Conservation (phyloP, 1,139 yeast genomes). For the Yamadazyma siamensis region DNA sequence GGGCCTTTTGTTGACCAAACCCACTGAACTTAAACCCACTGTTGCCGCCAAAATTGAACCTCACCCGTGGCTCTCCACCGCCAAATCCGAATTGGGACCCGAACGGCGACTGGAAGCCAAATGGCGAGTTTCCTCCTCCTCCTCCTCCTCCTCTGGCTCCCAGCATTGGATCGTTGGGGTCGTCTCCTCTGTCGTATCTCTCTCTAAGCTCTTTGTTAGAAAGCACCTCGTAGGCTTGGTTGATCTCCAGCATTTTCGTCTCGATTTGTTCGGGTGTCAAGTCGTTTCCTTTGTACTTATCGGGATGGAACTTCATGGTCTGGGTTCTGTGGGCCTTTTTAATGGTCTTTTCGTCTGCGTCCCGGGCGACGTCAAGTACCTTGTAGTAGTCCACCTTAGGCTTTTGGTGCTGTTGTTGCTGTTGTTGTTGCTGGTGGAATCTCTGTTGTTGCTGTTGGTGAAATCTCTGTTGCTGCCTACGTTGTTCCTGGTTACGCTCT, state of each 20-base stretch:
- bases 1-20: constrained; percentile 17
- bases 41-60: constrained; percentile 11
- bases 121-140: constrained; percentile 31
- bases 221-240: constrained; percentile 87
- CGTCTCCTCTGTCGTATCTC: constrained; percentile 67
- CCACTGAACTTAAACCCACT: constrained; percentile 19
- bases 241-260: constrained; percentile 84
- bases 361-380: constrained; percentile 61
- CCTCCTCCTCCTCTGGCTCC: constrained; percentile 13
- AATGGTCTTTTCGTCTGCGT: constrained; percentile 71
- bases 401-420: constrained; percentile 27
- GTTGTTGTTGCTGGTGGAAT: constrained; percentile 44
- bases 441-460: constrained; percentile 43
- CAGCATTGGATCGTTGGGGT: constrained; percentile 47
- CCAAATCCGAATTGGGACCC: constrained; percentile 5
- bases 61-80: constrained; percentile 11
- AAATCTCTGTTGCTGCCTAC: constrained; percentile 48
- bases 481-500: constrained; percentile 37
- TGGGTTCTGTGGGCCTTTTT: constrained; percentile 78
- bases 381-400: constrained; percentile 79
- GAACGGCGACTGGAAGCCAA: no score
- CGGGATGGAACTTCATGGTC: constrained; percentile 87
- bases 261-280: constrained; percentile 70
- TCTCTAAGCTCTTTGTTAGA: constrained; percentile 62
- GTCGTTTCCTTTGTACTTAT: constrained; percentile 71